These are phyloP conservation scores for Ceratocystis eucalypticola DNA, from an alignment of 2,329 filamentous ascomycete species.

Conservation along the genomic window DNA sequence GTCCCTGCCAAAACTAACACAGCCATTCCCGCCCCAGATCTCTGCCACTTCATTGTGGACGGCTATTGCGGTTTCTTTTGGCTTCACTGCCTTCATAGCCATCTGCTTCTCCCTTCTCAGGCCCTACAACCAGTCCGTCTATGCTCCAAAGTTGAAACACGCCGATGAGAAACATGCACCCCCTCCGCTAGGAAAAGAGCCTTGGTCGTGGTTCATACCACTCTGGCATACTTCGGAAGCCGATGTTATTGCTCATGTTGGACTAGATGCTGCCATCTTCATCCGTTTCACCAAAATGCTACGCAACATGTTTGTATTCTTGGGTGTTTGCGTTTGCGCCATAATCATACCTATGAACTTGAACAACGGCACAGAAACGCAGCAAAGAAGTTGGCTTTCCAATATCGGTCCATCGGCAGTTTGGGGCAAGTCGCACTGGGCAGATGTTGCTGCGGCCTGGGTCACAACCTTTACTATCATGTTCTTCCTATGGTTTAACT, in stretches of 20 bases:
- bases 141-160: constrained; percentile 87
- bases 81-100: constrained; percentile 58
- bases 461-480: constrained; percentile 61
- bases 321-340: constrained; percentile 58
- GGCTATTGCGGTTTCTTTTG: constrained; percentile 67
- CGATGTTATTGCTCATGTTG: constrained; percentile 65
- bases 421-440: constrained; percentile 42
- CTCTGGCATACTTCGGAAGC: constrained; percentile 66
- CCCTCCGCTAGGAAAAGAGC: constrained; percentile 70
- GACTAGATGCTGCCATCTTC: constrained; percentile 84
- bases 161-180: constrained; percentile 82
- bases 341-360: constrained; percentile 75
- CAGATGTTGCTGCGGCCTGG: constrained; percentile 45
- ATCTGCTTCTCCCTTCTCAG: constrained; percentile 77
- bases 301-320: constrained; percentile 68
- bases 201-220: constrained; percentile 76
- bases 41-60: constrained; percentile 51
- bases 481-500: constrained; percentile 83
- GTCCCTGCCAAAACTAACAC: constrained; percentile 9
- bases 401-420: constrained; percentile 48
- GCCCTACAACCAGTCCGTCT: constrained; percentile 82
- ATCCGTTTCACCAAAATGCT: constrained; percentile 82
- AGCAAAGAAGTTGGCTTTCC: constrained; percentile 36
- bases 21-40: constrained; percentile 6
- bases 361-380: constrained; percentile 23